Base-by-base conservation (phyloP, 495 filamentous ascomycete genomes). In the Stereocaulon alpinum region DNA sequence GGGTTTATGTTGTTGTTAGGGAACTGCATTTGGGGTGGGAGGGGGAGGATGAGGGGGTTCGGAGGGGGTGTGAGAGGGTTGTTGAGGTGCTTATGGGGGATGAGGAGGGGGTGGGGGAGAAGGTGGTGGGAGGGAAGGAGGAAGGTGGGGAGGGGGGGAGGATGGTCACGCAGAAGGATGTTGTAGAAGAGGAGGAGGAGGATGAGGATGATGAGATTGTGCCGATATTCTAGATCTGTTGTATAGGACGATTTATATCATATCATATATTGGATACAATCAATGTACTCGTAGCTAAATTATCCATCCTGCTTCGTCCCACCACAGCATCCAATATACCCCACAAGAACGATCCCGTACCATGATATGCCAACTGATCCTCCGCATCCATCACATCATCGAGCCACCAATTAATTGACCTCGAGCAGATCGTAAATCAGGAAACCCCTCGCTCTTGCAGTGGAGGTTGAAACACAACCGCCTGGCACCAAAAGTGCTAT, bases 71-170 rank as follows among this genome's bases (percentile, higher is more conserved):
- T 64, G 93, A 98, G 68, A 77, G 93, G 65, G 65, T 96, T 53
- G 93, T 98, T 40, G 88, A 98, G 64, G 82, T 98, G 14, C 67
- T 98, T 44, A 94, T 95, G 91, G 78, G 86, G 52, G 90, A 91
- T 61, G 93, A 79, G 62, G 24, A 24, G 65, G 14, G 53, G 53
- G 62, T 48, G 56, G 37, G 37, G 18, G 11, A 20, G n/a, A 29
- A 2, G 37, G 1, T 12, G 47, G 15, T 20, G 14, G 6, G 0
- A 50, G 42, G 29, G 18, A 47, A 40, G 47, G 29, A 24, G 37
- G 22, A 48, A 37, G 29, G 56, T 32, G 64, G 42, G 22, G 42
- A 41, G 12, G 44, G 6, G 43, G 57, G 41, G 34, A 44, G 50
- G 44, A 59, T 59, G 56, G 20, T 59, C 5, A 59, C 45, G 24